Evolutionary conservation across 371 early-diverging fungal species (phyloP), one percentile per base, ranked within the genome.

Genomic region (Umbelopsis sp.): DNA sequence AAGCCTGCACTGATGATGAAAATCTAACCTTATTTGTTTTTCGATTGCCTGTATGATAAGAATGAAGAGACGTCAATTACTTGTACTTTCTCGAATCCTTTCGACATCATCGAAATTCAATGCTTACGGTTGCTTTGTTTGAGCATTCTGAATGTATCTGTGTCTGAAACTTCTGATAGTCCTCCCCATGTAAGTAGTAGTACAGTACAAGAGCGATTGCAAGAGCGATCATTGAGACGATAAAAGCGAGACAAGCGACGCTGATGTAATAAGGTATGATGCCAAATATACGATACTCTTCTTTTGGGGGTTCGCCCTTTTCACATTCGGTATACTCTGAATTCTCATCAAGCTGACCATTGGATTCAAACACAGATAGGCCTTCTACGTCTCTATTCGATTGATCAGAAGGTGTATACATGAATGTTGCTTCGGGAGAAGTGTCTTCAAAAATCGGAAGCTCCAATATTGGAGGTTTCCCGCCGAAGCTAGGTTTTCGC

Each of bases 101-200:
- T 25, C 35, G 0, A 35, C 0, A 18, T 35, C 5, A 12, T 16
- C 9, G 12, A 3, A 18, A 3, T 18, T 35, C 3, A 35, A 35
- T 35, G 18, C 57, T 11, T 57, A 57, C 57, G 11, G 29, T 35
- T 4, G 57, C 57, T 35, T 32, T 57, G 57, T 57, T 57, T 35
- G 57, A 57, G 35, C 57, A 57, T 11, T 51, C 57, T 16, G 57
- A 7, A 14, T 57, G 32, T 11, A 57, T 16, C 12, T 3, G 12
- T 1, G 35, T 14, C 35, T 6, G 11, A 16, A 57, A 57, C 0
- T 57, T 11, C 3, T 9, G 12, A 35, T 18, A 25, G 5, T 35
- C 57, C 18, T 16, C 11, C 0, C 32, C n/a, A 5, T 35, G 24
- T 32, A 57, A 35, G 12, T 35, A 16, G 12, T 18, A 57, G 18